These are phyloP conservation scores for Agroathelia rolfsii DNA, from an alignment of 1,284 basidiomycete genomes.

Conservation along the genomic window DNA sequence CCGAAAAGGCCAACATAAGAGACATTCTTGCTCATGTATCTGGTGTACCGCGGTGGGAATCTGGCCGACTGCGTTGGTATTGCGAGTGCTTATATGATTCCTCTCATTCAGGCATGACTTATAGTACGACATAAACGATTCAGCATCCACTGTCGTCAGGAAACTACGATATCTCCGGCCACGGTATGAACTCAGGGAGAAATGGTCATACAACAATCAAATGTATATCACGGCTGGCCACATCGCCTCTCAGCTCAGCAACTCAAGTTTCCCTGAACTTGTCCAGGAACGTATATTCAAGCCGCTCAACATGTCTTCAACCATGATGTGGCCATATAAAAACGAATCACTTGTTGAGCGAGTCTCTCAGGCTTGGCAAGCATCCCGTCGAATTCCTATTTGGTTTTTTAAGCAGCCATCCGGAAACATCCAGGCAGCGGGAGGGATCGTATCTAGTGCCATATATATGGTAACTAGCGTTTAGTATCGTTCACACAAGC, in stretches of 20 bases:
- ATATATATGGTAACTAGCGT: conserved; percentile 23
- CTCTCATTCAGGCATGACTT: conserved; percentile 22
- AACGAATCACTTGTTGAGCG: too few relatives aligned
- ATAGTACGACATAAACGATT: conserved; percentile 21
- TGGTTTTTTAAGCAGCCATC: too few relatives aligned
- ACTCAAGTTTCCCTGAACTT: conserved; percentile 22
- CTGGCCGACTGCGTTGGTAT: too few relatives aligned
- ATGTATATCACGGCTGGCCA: conserved; percentile 26
- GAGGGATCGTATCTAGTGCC: conserved; percentile 25
- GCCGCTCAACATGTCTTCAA: conserved; percentile 22
- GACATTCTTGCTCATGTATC: conserved; percentile 31
- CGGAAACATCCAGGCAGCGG: conserved; percentile 22
- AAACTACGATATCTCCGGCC: conserved; percentile 25
- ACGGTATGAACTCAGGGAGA: conserved; percentile 28
- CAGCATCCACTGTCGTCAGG: conserved; percentile 16
- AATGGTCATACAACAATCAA: conserved; percentile 33
- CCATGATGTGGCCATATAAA: conserved; percentile 25
- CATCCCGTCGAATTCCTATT: too few relatives aligned
- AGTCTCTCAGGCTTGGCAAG: conserved; percentile 26
- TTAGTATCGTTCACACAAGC: not conserved
- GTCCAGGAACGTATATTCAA: conserved; percentile 21
- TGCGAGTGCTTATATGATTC: too few relatives aligned
- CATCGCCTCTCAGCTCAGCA: conserved; percentile 24
- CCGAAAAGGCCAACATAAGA: conserved; percentile 21
- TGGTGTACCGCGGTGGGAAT: conserved; percentile 25